phyloP scores from a whole-genome alignment of 2,329 filamentous ascomycete species.

The Colletotrichum scovillei region DNA sequence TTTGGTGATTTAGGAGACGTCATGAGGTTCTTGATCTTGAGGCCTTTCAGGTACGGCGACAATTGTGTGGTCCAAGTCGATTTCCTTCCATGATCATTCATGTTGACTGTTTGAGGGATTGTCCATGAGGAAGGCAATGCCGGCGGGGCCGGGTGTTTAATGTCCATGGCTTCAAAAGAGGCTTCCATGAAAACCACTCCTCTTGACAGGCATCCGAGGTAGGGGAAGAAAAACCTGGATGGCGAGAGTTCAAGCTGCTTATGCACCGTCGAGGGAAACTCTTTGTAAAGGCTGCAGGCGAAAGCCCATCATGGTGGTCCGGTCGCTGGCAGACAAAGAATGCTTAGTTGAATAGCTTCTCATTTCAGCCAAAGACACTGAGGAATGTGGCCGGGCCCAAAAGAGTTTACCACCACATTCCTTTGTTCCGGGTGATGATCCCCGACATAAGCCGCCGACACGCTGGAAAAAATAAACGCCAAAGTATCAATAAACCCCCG shows the following conservation, averaged over 20 bases:
- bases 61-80: constrained; percentile 30
- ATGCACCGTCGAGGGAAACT: constrained; percentile 32
- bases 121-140: constrained; percentile 26
- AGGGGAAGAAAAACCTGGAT: not conserved
- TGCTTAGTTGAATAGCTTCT: constrained; percentile 25
- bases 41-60: constrained; percentile 24
- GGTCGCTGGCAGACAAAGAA: constrained; percentile 33
- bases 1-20: constrained; percentile 15
- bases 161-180: constrained; percentile 28
- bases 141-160: constrained; percentile 30
- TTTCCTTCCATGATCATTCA: constrained; percentile 33
- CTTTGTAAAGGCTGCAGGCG: constrained; percentile 32
- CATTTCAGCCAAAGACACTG: constrained; percentile 34
- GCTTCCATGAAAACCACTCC: not conserved
- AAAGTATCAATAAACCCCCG: constrained; percentile 32
- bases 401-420: constrained; percentile 33
- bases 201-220: not conserved
- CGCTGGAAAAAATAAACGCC: constrained; percentile 13
- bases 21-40: constrained; percentile 27
- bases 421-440: constrained; percentile 34
- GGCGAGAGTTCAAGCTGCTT: constrained; percentile 21
- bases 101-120: constrained; percentile 32
- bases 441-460: constrained; percentile 13
- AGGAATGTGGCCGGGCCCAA: constrained; percentile 31
- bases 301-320: constrained; percentile 30